Evolutionary conservation across 202 grass and related monocot genomes (phyloP).

Genomic region (Schoenoplectus tabernaemontani): DNA sequence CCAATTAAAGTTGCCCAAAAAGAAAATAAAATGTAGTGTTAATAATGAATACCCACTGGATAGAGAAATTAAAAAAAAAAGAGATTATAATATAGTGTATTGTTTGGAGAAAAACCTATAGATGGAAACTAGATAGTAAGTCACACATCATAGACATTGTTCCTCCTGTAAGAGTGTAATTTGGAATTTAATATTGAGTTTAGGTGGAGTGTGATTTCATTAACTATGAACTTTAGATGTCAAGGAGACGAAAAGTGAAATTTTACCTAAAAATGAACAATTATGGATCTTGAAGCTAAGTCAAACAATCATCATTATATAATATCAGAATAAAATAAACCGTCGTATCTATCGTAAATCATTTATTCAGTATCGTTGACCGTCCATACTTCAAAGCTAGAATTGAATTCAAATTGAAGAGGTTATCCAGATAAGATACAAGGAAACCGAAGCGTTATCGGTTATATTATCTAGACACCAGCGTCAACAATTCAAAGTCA

Average conservation of each 20-base stretch:
- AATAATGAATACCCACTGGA: neutral
- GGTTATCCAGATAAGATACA: neutral
- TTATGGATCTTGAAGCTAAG: neutral
- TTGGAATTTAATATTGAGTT: neutral
- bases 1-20: neutral
- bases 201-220: neutral
- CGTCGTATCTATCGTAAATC: neutral
- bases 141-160: neutral
- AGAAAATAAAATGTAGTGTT: no score
- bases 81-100: neutral
- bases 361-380: neutral
- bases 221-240: neutral
- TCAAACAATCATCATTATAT: neutral
- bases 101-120: neutral
- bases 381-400: neutral
- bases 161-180: neutral
- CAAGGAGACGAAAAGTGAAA: slow-evolving; percentile 1
- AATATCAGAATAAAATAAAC: neutral
- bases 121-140: neutral
- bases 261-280: neutral
- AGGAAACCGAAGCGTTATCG: neutral
- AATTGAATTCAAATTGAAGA: neutral
- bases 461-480: no score
- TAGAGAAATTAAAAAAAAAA: neutral
- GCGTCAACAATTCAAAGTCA: no score